A percentile compares a stretch with the other conserved stretches of the same genome.
These are phyloP conservation scores for Trametes sanguinea DNA, from an alignment of 768 basidiomycete genomes.

Conservation along the genomic window DNA sequence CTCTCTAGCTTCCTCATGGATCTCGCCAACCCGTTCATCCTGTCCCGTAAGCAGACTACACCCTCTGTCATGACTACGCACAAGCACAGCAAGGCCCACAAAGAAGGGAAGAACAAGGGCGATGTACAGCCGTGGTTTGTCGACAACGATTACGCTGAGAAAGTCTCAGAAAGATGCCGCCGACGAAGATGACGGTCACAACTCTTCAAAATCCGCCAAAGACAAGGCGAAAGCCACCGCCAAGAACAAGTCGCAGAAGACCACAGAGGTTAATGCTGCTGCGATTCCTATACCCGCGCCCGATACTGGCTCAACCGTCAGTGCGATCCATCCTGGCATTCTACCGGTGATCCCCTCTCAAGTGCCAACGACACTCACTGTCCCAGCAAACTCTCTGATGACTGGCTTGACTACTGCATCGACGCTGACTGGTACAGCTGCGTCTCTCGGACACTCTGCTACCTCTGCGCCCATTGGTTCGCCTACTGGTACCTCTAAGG, in stretches of 20 bases:
- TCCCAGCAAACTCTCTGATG: conserved; percentile 1
- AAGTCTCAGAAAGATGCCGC: conserved; percentile 16
- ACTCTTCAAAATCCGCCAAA: conserved; percentile 16
- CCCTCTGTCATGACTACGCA: neutral
- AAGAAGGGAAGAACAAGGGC: neutral
- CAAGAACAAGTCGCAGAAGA: conserved; percentile 8
- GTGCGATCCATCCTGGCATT: conserved; percentile 28
- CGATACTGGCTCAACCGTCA: conserved; percentile 37
- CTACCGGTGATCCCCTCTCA: conserved; percentile 25
- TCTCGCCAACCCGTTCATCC: conserved; percentile 5
- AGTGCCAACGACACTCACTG: conserved; percentile 11
- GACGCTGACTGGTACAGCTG: conserved; percentile 18
- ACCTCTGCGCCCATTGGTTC: neutral
- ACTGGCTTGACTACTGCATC: conserved; percentile 27
- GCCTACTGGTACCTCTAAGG: conserved; percentile 13
- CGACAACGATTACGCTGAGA: conserved; percentile 6
- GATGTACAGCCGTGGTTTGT: neutral
- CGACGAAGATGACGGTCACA: conserved; percentile 5
- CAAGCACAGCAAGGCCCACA: neutral
- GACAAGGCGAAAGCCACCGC: conserved; percentile 11
- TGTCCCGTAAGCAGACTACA: conserved; percentile 7
- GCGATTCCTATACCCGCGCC: conserved; percentile 54
- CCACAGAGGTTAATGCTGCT: conserved; percentile 31
- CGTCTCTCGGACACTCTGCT: neutral
- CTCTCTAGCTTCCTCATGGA: conserved; percentile 22